phyloP scores from a whole-genome alignment of 495 filamentous ascomycete genomes.

The Aspergillus sclerotiicarbonarius region DNA sequence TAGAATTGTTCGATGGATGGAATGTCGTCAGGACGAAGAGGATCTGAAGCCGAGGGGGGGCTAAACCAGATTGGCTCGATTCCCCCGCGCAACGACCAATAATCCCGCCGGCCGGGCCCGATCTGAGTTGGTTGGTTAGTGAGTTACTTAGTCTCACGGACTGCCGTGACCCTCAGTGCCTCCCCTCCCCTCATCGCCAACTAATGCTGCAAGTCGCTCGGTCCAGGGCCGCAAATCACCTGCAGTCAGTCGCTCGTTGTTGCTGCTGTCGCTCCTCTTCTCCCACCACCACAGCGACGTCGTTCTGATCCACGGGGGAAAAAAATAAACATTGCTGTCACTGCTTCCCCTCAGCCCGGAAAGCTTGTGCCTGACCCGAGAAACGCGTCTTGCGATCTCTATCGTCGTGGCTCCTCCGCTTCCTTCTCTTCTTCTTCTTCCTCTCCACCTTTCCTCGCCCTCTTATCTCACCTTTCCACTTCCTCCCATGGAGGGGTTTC shows the following conservation, averaged over 20 bases:
- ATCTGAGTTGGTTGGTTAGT: too few relatives aligned
- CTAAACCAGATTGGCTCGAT: neutral
- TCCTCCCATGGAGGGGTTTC: slow-evolving; percentile 24
- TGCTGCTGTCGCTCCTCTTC: slow-evolving; percentile 9
- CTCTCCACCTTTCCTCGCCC: slow-evolving; percentile 6
- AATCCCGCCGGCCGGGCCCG: too few relatives aligned
- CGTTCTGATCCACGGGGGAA: slow-evolving; percentile 4
- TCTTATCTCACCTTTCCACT: slow-evolving; percentile 14
- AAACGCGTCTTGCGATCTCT: slow-evolving; percentile 1
- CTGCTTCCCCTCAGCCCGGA: neutral
- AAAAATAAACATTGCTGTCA: neutral
- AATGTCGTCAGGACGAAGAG: too few relatives aligned
- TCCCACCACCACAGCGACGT: slow-evolving; percentile 4
- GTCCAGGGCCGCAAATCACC: neutral
- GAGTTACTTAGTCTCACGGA: too few relatives aligned
- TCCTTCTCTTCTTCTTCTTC: slow-evolving; percentile 6
- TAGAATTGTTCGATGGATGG: too few relatives aligned
- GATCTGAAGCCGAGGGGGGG: neutral
- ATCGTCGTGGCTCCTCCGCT: neutral
- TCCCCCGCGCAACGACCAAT: neutral
- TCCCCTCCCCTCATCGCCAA: neutral
- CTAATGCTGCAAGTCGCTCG: neutral
- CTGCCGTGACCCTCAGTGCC: too few relatives aligned
- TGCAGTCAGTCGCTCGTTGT: neutral
- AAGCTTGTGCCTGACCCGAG: neutral